Percentiles rank a stretch among this genome's conserved stretches.
phyloP scores from a whole-genome alignment of 139 green algal species.

The Coelastrella sp. region DNA sequence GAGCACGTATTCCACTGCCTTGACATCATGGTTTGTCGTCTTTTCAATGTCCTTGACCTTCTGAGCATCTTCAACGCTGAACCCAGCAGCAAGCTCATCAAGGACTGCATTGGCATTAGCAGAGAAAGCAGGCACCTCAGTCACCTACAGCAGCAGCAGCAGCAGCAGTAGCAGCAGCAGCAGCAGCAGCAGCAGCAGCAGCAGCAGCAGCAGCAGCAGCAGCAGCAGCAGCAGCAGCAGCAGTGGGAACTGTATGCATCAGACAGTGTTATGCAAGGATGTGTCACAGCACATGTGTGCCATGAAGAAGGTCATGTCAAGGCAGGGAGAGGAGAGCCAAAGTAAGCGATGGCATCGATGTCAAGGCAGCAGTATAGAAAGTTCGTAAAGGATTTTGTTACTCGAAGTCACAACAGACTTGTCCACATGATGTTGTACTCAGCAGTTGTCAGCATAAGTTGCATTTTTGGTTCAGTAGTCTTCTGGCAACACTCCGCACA shows the following conservation, averaged over 20 bases:
- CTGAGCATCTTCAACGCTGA: constrained; percentile 80
- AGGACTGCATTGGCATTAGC: constrained; percentile 80
- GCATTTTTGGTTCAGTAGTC: not conserved
- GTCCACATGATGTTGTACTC: too few relatives aligned
- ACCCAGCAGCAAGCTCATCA: constrained; percentile 79
- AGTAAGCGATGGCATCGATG: too few relatives aligned
- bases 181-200: not conserved
- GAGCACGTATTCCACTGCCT: constrained; percentile 99
- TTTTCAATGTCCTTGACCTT: constrained; percentile 90
- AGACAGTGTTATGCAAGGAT: constrained; percentile 78
- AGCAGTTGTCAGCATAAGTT: too few relatives aligned
- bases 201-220: not conserved
- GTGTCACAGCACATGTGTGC: constrained; percentile 87
- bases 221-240: not conserved
- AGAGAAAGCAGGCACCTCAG: constrained; percentile 89
- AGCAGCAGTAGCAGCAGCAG: constrained; percentile 19
- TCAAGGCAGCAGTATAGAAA: too few relatives aligned
- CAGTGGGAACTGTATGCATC: not conserved
- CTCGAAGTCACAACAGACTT: too few relatives aligned
- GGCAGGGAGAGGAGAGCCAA: too few relatives aligned
- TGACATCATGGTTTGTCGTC: constrained; percentile 99
- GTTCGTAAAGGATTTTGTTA: too few relatives aligned
- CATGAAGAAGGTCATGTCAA: too few relatives aligned
- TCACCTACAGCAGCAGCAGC: constrained; percentile 50
- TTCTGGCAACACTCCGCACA: not conserved